Evolutionary conservation across 2,329 filamentous ascomycete species (phyloP).

Genomic region (Chrysoporthe austroafricana): DNA sequence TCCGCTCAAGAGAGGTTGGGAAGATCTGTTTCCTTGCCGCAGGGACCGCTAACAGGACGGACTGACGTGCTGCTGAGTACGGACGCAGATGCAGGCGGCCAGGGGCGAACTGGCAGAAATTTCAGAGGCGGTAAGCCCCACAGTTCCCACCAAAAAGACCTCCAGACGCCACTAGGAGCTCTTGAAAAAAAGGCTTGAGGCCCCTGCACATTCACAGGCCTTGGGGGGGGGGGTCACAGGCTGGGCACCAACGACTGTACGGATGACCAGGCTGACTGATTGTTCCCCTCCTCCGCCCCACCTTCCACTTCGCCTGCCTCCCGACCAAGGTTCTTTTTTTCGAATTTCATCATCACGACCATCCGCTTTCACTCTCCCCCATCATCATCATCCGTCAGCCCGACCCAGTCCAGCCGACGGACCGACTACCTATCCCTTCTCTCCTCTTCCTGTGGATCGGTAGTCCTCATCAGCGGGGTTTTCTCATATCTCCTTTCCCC

Average conservation of each 20-base stretch:
- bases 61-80: too few relatives aligned
- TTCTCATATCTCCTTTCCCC: neutral
- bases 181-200: neutral
- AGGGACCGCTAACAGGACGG: too few relatives aligned
- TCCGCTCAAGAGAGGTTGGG: neutral
- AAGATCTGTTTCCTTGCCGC: too few relatives aligned
- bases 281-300: conserved; percentile 17
- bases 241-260: neutral
- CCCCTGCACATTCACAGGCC: conserved; percentile 5
- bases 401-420: neutral
- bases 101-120: conserved; percentile 20
- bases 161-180: conserved; percentile 3
- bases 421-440: neutral
- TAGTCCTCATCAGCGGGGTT: neutral
- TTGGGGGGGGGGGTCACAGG: neutral
- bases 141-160: conserved; percentile 18
- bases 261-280: conserved; percentile 5
- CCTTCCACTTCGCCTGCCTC: conserved; percentile 11
- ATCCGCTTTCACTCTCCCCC: neutral
- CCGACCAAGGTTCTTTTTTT: conserved; percentile 6
- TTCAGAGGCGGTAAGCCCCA: conserved; percentile 19
- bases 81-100: too few relatives aligned
- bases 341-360: conserved; percentile 18
- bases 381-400: neutral
- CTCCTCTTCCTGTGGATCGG: neutral